Percentiles rank a stretch among this genome's conserved stretches.
Evolutionary conservation across 495 filamentous ascomycete genomes (phyloP).

Genomic region (Hyaloscypha bicolor): DNA sequence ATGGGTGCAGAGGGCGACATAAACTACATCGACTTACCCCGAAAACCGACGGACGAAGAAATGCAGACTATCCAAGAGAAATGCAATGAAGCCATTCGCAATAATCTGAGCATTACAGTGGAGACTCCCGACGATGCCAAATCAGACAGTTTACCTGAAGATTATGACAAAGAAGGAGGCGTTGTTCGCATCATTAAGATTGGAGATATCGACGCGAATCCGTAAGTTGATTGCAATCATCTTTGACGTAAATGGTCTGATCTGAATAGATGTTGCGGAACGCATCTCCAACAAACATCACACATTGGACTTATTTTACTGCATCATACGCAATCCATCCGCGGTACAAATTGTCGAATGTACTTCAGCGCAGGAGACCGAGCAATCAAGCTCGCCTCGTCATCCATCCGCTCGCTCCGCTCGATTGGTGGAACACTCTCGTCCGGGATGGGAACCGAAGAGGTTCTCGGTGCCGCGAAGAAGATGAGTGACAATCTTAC

Average conservation of each 20-base stretch:
- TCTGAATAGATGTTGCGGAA: not conserved
- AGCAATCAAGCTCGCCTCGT: not conserved
- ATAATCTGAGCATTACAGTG: not conserved
- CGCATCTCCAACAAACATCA: not conserved
- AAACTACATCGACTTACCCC: not conserved
- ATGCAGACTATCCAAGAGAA: not conserved
- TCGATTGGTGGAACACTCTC: not conserved
- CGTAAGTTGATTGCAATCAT: not conserved
- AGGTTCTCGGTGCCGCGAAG: not conserved
- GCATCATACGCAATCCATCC: not conserved
- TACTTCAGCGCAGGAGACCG: not conserved
- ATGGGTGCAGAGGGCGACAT: not conserved
- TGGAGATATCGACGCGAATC: not conserved
- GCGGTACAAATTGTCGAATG: not conserved
- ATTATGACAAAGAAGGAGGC: not conserved
- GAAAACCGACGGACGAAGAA: not conserved
- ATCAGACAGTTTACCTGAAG: not conserved
- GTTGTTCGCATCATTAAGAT: not conserved
- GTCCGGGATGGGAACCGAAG: not conserved
- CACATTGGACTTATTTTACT: not conserved
- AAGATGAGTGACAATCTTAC: not conserved
- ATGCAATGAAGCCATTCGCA: not conserved
- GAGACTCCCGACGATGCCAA: not conserved
- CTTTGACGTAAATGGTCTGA: not conserved
- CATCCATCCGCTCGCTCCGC: not conserved